Base-by-base conservation (phyloP, 345 rosid species). In the Noccaea bulbosa region DNA sequence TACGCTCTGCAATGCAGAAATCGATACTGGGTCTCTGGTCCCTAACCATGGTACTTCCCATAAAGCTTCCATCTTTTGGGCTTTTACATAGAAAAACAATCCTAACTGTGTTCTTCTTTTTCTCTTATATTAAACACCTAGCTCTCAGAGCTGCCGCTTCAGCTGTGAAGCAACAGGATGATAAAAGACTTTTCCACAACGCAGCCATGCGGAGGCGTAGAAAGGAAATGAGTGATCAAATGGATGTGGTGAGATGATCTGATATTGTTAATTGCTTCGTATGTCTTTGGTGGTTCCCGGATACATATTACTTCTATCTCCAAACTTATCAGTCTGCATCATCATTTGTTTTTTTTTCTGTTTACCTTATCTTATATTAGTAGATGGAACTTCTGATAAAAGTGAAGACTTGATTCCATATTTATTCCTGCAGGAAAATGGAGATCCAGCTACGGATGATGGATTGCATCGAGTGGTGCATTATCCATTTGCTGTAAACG, bases 71-170 rank as follows among this genome's bases (percentile, higher is more conserved):
- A 17, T 47, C 35, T 73, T 74, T 41, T 40, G 17, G 47, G 15
- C 17, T 67, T 54, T 10, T 7, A 55, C 22, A 3, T 55, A 32
- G 45, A 54, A 16, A 63, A 33, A 49, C 12, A 56, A 4, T 56
- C 62, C 52, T 70, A 65, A 65, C 73, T 3, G 5, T 39, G 3
- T 5, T 62, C 30, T 12, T 66, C 17, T 6, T 53, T 44, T 65
- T 22, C 16, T 22, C 16, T 52, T 22, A 54, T 75, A 10, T 48
- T 16, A 50, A 66, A 72, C 78, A 55, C 51, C 45, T 81, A 94
- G 99, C 96, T 66, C 86, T 94, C 56, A 85, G 99, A 85, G 97
- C 99, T 81, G 99, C 96, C 2, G 97, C 99, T 50, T 82, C 80
- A 66, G 89, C 97, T 65, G 84, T 91, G 58, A 93, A 85, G 85